Evolutionary conservation across 176 grass and related monocot genomes (phyloP).

Genomic region (Dactylis glomerata): DNA sequence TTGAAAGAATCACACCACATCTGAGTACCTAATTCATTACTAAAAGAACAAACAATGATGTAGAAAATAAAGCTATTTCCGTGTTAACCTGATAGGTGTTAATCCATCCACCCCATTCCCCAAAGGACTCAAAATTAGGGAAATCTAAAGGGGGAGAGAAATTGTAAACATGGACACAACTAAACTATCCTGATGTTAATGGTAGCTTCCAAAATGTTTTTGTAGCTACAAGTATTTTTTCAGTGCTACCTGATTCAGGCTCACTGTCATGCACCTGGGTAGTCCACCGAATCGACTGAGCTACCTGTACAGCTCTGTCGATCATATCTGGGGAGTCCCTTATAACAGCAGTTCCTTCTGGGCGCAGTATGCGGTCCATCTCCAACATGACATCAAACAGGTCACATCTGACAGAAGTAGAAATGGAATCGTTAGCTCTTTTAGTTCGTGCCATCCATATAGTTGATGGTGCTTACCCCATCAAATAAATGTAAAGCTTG

Average conservation of each 20-base stretch:
- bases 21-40: neutral
- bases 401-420: slow-evolving; percentile 61
- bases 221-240: slow-evolving; percentile 85
- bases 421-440: neutral
- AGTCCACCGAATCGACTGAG: slow-evolving; percentile 64
- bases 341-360: slow-evolving; percentile 84
- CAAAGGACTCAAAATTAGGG: slow-evolving; percentile 31
- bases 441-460: neutral
- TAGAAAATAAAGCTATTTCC: slow-evolving; percentile 14
- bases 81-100: neutral
- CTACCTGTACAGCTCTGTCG: slow-evolving; percentile 51
- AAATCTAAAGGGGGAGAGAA: slow-evolving; percentile 1
- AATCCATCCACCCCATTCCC: neutral
- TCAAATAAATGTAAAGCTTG: neutral
- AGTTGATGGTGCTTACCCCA: neutral
- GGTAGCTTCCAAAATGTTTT: slow-evolving; percentile 84
- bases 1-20: slow-evolving; percentile 11
- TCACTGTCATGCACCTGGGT: slow-evolving; percentile 57
- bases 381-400: slow-evolving; percentile 89
- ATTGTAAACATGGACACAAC: slow-evolving; percentile 23
- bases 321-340: slow-evolving; percentile 63
- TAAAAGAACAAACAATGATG: neutral
- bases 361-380: slow-evolving; percentile 94
- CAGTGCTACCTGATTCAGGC: slow-evolving; percentile 44
- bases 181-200: slow-evolving; percentile 38